phyloP scores from a whole-genome alignment of 2,329 filamentous ascomycete genomes.

The Podosphaera xanthii region DNA sequence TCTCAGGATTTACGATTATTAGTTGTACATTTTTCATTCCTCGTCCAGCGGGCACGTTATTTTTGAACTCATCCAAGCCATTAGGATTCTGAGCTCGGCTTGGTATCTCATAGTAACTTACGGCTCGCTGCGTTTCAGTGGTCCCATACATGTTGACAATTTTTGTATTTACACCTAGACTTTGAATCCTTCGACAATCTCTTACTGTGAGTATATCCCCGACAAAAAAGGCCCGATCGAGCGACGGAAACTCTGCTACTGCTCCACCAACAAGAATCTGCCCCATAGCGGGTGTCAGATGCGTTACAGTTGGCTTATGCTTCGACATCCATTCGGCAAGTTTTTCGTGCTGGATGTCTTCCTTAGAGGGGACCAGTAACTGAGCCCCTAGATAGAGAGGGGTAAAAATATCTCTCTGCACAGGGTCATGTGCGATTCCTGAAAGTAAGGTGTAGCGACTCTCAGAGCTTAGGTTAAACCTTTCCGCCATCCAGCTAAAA shows the following conservation, averaged over 20 bases:
- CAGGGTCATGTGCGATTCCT: conserved; percentile 60
- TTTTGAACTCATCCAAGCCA: conserved; percentile 40
- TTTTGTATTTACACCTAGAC: conserved; percentile 48
- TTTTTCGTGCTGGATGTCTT: conserved; percentile 70
- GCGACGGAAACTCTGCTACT: conserved; percentile 47
- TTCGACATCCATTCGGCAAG: conserved; percentile 74
- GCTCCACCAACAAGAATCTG: conserved; percentile 81
- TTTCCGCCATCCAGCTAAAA: conserved; percentile 81
- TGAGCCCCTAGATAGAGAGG: conserved; percentile 70
- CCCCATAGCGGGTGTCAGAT: conserved; percentile 90
- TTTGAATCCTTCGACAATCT: conserved; percentile 57
- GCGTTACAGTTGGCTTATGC: conserved; percentile 53
- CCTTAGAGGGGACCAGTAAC: conserved; percentile 53
- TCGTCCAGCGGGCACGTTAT: conserved; percentile 61
- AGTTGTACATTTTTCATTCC: conserved; percentile 83
- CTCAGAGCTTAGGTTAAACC: conserved; percentile 48
- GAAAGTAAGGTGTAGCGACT: conserved; percentile 63
- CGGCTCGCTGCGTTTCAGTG: conserved; percentile 61
- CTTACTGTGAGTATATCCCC: conserved; percentile 72
- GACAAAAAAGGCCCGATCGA: conserved; percentile 74
- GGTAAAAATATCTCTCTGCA: conserved; percentile 62
- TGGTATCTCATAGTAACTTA: conserved; percentile 64
- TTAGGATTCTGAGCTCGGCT: conserved; percentile 38
- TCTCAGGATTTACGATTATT: conserved; percentile 52
- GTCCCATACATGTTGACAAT: conserved; percentile 80